A percentile compares a stretch with the other conserved stretches of the same genome.
phyloP scores from a whole-genome alignment of 23 red algal species.

The Gracilaria domingensis region DNA sequence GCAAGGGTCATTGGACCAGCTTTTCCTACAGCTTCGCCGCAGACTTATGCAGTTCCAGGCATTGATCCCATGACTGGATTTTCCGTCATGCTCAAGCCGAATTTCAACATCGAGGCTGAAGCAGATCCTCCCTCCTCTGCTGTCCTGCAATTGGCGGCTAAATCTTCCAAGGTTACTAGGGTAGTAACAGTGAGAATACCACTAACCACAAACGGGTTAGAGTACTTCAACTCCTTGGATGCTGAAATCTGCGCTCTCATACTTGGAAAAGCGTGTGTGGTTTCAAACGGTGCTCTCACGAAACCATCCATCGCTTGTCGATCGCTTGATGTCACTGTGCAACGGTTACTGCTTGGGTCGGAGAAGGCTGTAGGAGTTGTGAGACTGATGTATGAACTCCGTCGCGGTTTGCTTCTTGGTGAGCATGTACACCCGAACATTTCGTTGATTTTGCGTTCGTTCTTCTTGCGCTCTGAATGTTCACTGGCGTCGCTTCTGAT shows the following conservation, averaged over 20 bases:
- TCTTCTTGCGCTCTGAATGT: conserved; percentile 51
- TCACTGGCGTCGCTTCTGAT: conserved; percentile 49
- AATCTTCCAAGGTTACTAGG: conserved; percentile 19
- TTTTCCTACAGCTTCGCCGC: conserved; percentile 54
- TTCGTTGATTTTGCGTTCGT: conserved; percentile 53
- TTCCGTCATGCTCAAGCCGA: conserved; percentile 46
- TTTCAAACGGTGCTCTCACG: conserved; percentile 41
- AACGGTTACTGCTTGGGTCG: conserved; percentile 51
- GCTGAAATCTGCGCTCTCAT: conserved; percentile 60
- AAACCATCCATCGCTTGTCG: conserved; percentile 43
- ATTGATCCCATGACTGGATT: conserved; percentile 62
- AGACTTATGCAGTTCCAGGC: conserved; percentile 66
- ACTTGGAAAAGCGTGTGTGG: conserved; percentile 66
- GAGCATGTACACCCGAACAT: conserved; percentile 27
- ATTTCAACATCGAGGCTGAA: background rate
- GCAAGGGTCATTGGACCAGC: conserved; percentile 65
- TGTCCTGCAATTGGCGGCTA: conserved; percentile 64
- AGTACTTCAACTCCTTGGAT: conserved; percentile 43
- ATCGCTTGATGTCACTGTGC: conserved; percentile 53
- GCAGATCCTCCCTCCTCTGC: conserved; percentile 16
- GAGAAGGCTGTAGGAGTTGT: conserved; percentile 50
- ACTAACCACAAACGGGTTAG: background rate
- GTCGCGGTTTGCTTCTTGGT: conserved; percentile 57
- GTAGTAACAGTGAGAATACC: conserved; percentile 69
- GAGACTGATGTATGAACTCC: conserved; percentile 51